Conservation (phyloP, 768 basidiomycete genomes). For the Boletellus ananiceps region DNA sequence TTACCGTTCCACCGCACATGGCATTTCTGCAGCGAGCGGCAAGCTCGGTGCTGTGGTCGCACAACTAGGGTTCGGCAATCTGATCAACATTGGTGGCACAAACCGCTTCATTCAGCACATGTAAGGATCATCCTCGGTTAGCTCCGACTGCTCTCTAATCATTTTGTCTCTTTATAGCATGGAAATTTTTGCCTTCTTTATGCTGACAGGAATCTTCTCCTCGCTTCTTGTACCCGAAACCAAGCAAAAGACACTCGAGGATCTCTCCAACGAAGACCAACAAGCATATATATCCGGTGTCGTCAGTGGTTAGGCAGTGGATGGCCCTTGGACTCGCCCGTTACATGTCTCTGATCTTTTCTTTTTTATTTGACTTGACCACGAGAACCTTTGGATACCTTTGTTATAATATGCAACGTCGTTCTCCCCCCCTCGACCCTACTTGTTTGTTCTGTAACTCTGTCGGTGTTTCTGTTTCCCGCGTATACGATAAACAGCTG, state of each 20-base stretch:
- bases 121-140: constrained; percentile 36
- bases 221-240: constrained; percentile 81
- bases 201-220: constrained; percentile 80
- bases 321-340: not conserved
- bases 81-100: constrained; percentile 65
- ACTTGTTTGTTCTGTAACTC: not conserved
- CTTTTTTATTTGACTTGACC: not conserved
- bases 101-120: constrained; percentile 63
- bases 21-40: constrained; percentile 78
- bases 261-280: constrained; percentile 69
- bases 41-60: constrained; percentile 82
- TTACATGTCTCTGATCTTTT: not conserved
- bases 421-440: no score
- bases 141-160: constrained; percentile 1
- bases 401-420: constrained; percentile 7
- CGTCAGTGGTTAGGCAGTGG: constrained; percentile 8
- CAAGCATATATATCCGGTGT: constrained; percentile 46
- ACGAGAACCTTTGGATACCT: not conserved
- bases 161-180: constrained; percentile 38
- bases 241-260: constrained; percentile 60
- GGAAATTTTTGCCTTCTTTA: constrained; percentile 81
- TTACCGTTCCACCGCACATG: constrained; percentile 81
- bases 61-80: constrained; percentile 68
- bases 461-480: no score
- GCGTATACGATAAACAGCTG: no score